Conservation (phyloP, 495 filamentous ascomycete genomes). For the Choiromyces venosus region DNA sequence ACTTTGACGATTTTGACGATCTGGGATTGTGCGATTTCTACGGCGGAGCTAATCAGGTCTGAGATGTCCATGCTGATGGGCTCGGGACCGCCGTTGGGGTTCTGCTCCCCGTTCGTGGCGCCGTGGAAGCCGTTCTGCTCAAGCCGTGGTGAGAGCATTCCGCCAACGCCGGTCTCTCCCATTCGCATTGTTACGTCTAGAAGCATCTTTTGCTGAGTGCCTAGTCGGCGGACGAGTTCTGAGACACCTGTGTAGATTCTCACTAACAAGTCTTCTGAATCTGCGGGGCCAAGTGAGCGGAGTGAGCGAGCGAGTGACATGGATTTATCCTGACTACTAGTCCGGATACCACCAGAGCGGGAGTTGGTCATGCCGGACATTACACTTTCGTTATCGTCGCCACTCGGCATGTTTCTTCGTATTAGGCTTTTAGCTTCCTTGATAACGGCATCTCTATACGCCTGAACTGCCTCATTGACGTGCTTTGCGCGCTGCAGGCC, state of each 20-base stretch:
- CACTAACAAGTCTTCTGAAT: constrained; percentile 78
- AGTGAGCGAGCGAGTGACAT: constrained; percentile 86
- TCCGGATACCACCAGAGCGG: constrained; percentile 53
- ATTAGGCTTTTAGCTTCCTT: constrained; percentile 85
- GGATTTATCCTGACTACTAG: constrained; percentile 82
- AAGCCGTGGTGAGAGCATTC: constrained; percentile 40
- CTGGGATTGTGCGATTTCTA: constrained; percentile 87
- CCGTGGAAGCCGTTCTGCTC: constrained; percentile 38
- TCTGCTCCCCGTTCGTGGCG: constrained; percentile 22
- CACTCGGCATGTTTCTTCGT: constrained; percentile 76
- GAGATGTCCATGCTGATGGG: constrained; percentile 66
- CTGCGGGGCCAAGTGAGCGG: constrained; percentile 71
- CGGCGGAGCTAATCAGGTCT: constrained; percentile 85
- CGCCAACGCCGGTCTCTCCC: constrained; percentile 41
- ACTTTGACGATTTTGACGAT: constrained; percentile 88
- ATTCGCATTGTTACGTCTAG: constrained; percentile 76
- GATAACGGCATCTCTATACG: constrained; percentile 80
- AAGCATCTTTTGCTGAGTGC: constrained; percentile 90
- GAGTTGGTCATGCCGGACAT: constrained; percentile 74
- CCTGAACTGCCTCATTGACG: constrained; percentile 69
- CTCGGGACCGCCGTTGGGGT: constrained; percentile 14
- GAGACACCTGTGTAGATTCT: constrained; percentile 80
- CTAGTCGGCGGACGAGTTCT: constrained; percentile 75
- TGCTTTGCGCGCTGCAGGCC: constrained; percentile 75
- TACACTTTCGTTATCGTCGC: constrained; percentile 84